Evolutionary conservation across 768 basidiomycete species (phyloP), one percentile per base, ranked within the genome.

Genomic region (Tulasnella sp.): DNA sequence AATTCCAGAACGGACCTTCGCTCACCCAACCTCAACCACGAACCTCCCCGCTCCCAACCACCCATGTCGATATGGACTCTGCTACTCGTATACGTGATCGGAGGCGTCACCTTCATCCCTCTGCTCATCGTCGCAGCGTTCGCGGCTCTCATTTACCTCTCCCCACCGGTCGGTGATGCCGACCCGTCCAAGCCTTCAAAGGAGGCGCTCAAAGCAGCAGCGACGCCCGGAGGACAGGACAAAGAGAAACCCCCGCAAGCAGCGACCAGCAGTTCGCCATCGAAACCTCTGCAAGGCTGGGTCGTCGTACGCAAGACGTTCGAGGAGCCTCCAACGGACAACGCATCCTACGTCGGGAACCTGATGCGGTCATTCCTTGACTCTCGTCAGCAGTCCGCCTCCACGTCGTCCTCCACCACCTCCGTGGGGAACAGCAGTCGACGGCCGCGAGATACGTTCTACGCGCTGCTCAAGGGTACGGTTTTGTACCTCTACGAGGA

Each of bases 401-500:
- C 69, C 44, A 17, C 69, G 39, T 92, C 91, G 67, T 90, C 91
- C 78, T 92, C 94, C 80, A 90, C 93, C 8, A 91, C 90, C 77
- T 84, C 86, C 47, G 52, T 29, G 32, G 52, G 52, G 26, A 32
- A 5, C 52, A 59, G 52, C 52, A 29, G 52, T 59, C 88, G 90
- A 16, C 85, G 91, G 66, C 93, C 94, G 17, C 94, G 93, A 81
- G 95, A 97, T 79, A 89, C 86, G 86, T 97, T 92, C 89, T 97
- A 89, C 79, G 91, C 90, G 69, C 93, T 90, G 7, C 84, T 98
- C 79, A 98, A 98, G 83, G 92, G 91, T 59, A 90, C 88, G 77
- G 89, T 96, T 42, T 81, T 98, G 36, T 98, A 94, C 80, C 82
- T 98, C 26, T 98, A 97, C 81, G 94, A 96, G 80, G 92, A 95